A percentile compares a stretch with the other conserved stretches of the same genome.
These are phyloP conservation scores for Acanthamoeba sp. DNA, from an alignment of 208 protist species.

Conservation along the genomic window DNA sequence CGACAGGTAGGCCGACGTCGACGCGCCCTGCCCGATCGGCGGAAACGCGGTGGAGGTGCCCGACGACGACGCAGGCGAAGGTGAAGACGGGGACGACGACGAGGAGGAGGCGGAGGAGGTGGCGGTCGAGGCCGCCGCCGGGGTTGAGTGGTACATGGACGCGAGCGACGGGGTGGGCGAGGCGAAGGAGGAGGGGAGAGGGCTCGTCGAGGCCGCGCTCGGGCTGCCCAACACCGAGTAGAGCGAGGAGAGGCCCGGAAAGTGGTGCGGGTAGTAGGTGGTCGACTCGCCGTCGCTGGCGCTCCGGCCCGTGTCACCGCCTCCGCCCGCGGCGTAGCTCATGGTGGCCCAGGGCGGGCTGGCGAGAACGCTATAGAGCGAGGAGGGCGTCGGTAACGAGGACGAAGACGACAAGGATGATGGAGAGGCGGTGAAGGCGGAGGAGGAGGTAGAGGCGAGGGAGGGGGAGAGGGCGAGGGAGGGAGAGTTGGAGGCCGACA, in stretches of 20 bases:
- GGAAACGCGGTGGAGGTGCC: background rate
- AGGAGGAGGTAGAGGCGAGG: background rate
- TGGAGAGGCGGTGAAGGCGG: background rate
- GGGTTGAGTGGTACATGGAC: background rate
- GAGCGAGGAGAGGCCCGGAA: background rate
- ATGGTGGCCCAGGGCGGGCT: background rate
- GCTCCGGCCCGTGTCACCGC: too few species aligned
- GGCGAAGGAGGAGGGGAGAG: background rate
- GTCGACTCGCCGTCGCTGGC: background rate
- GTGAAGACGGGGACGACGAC: background rate
- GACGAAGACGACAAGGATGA: background rate
- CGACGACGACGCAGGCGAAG: background rate
- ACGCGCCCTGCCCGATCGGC: background rate
- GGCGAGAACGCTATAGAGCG: background rate
- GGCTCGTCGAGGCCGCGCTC: background rate
- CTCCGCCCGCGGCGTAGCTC: background rate
- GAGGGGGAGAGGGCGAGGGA: background rate
- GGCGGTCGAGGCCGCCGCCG: too few species aligned
- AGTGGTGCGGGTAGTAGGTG: background rate
- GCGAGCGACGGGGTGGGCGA: background rate
- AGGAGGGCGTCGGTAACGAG: background rate
- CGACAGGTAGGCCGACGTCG: background rate
- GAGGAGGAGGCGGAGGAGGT: background rate
- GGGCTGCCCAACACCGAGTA: background rate
- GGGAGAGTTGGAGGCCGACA: slow-evolving; percentile 5